Evolutionary conservation across 2,329 filamentous ascomycete species (phyloP).

Genomic region (Cladophialophora exuberans): DNA sequence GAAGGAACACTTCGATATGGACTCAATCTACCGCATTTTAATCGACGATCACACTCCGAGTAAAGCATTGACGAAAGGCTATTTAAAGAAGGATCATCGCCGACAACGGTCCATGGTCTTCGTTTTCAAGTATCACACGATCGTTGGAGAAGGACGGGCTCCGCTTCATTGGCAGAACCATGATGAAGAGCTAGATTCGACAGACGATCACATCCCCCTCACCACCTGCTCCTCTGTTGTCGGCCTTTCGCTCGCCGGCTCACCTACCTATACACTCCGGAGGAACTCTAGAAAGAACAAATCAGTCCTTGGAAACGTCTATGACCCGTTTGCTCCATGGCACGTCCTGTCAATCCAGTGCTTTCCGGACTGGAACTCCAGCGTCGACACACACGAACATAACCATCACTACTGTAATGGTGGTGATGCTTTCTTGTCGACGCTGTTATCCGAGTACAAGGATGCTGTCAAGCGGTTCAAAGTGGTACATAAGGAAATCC

Average conservation of each 20-base stretch:
- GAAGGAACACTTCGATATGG: slow-evolving; percentile 63
- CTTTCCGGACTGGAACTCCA: slow-evolving; percentile 63
- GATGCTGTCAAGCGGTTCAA: slow-evolving; percentile 63
- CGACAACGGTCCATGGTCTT: slow-evolving; percentile 64
- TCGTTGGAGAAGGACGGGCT: slow-evolving; percentile 58
- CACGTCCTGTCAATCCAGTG: slow-evolving; percentile 63
- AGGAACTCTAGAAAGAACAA: slow-evolving; percentile 55
- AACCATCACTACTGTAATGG: slow-evolving; percentile 63
- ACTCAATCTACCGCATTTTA: slow-evolving; percentile 61
- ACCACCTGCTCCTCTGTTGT: slow-evolving; percentile 64
- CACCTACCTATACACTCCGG: slow-evolving; percentile 53
- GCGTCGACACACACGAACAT: slow-evolving; percentile 59
- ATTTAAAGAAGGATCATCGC: slow-evolving; percentile 50
- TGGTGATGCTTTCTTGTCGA: slow-evolving; percentile 63
- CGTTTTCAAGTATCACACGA: slow-evolving; percentile 67
- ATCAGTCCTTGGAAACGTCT: slow-evolving; percentile 56
- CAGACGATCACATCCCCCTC: slow-evolving; percentile 58
- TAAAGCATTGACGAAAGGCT: slow-evolving; percentile 54
- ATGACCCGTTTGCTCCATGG: slow-evolving; percentile 64
- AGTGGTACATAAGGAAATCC: slow-evolving; percentile 60
- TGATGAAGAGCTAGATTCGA: slow-evolving; percentile 49
- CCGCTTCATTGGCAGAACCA: slow-evolving; percentile 65
- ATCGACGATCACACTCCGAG: slow-evolving; percentile 49
- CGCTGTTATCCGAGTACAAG: slow-evolving; percentile 62
- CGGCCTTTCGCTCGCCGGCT: slow-evolving; percentile 60